Evolutionary conservation across 75 land plant genomes (phyloP).

Genomic region (Cupressus sempervirens): DNA sequence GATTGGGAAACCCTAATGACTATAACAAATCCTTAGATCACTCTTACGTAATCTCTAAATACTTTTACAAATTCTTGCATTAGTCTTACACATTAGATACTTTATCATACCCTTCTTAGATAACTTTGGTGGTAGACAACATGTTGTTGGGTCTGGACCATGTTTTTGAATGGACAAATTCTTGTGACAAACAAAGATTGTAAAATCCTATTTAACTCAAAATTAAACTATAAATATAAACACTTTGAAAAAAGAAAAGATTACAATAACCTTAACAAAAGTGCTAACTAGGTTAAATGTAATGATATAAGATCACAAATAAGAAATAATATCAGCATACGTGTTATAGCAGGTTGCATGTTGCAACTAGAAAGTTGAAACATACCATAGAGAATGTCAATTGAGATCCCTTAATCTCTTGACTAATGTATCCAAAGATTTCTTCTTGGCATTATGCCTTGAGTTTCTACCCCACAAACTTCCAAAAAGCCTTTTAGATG

Average conservation of each 20-base stretch:
- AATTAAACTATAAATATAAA: not conserved
- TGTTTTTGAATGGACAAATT: too few species aligned
- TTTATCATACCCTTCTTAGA: not conserved
- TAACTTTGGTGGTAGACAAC: not conserved
- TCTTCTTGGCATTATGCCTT: slow-evolving; percentile 71
- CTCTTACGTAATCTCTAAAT: not conserved
- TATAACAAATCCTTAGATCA: not conserved
- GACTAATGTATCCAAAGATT: slow-evolving; percentile 71
- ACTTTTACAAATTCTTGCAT: not conserved
- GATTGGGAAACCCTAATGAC: not conserved
- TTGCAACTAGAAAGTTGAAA: not conserved
- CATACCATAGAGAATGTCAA: slow-evolving; percentile 17
- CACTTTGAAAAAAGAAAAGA: not conserved
- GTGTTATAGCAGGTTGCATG: not conserved
- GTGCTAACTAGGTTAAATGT: not conserved
- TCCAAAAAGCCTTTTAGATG: slow-evolving; percentile 78
- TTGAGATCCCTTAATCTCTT: slow-evolving; percentile 72
- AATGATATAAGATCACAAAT: not conserved
- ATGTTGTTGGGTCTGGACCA: too few species aligned
- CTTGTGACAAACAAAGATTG: too few species aligned
- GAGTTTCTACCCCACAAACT: slow-evolving; percentile 48
- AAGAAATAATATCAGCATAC: not conserved
- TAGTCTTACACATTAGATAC: not conserved
- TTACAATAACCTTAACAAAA: not conserved
- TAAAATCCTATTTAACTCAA: not conserved